phyloP scores from a whole-genome alignment of 140 eudicot species.

The Anethum foeniculum region DNA sequence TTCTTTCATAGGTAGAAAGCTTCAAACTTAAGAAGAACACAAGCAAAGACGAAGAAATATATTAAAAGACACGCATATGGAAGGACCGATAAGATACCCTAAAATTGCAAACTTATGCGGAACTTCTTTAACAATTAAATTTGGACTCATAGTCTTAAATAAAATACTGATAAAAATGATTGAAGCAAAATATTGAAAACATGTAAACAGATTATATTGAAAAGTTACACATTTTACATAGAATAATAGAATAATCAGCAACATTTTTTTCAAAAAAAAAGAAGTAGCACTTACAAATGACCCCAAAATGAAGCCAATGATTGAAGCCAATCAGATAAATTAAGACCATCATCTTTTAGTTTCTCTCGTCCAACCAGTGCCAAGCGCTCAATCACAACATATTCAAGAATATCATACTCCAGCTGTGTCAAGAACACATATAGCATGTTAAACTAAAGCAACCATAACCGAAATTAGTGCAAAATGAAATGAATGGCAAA shows the following conservation, averaged over 20 bases:
- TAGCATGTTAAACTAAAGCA: background rate
- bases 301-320: conserved; percentile 99
- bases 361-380: conserved; percentile 95
- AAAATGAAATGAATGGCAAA: background rate
- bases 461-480: background rate
- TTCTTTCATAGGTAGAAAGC: background rate
- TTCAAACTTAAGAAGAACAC: background rate
- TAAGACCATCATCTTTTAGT: conserved; percentile 94
- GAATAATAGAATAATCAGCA: background rate
- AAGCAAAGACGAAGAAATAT: background rate
- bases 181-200: conserved; percentile 6
- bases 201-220: conserved; percentile 9
- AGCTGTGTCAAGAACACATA: conserved; percentile 43
- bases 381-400: conserved; percentile 96
- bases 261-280: conserved; percentile 10
- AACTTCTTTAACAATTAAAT: conserved; percentile 4
- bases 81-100: conserved; percentile 8
- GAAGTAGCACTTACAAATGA: conserved; percentile 66
- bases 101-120: background rate
- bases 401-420: conserved; percentile 95
- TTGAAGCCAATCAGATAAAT: conserved; percentile 98
- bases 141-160: background rate
- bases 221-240: background rate
- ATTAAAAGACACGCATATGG: background rate
- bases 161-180: background rate